Base-by-base conservation (phyloP, 352 stramenopile genomes). In the Thalassiosira livingstoniorum region DNA sequence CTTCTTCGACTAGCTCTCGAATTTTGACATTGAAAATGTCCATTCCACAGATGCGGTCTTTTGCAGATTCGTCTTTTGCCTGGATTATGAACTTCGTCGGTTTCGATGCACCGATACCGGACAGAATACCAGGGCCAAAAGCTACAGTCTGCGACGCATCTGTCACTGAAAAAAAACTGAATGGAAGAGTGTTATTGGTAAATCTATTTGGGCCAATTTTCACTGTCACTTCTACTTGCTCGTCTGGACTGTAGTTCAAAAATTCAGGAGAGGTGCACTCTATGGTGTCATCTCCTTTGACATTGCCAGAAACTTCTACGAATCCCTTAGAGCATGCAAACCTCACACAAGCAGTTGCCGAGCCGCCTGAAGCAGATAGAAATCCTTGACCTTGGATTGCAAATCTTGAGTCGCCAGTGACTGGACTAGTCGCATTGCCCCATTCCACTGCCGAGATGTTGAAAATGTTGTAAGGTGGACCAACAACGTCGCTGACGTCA, bases 121-220 rank as follows among this genome's bases (percentile, higher is more conserved):
- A 89, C 10, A 98, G 86, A 29, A 99, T 90, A 45, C 96, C 97
- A 11, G 97, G 96, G 0, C 97, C 97, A 85, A 98, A 99, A 37
- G 96, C 96, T 23, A 99, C 80, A 7, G 95, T 98, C 67, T 97
- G 97, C 1, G 87, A 88, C 11, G 94, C 95, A 45, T 95, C 88
- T 4, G 96, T 98, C 23, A 99, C 97, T 3, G 96, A 97, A 87
- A 99, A 98, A 69, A 98, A 99, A 61, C 84, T 93, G 75, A 98
- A 98, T 15, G 92, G 92, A 62, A 98, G 93, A 63, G 93, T 96
- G 53, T 95, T 96, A 77, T 98, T 98, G 4, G 97, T 98, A 74
- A 98, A 97, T 74, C 94, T 92, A 15, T 97, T 96, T 35, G 95
- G 92, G 7, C 94, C 95, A 43, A 99, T 87, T 39, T 95, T 96